These are phyloP conservation scores for Rhizopus sp. DNA, from an alignment of 371 early-diverging fungal species.

Conservation along the genomic window DNA sequence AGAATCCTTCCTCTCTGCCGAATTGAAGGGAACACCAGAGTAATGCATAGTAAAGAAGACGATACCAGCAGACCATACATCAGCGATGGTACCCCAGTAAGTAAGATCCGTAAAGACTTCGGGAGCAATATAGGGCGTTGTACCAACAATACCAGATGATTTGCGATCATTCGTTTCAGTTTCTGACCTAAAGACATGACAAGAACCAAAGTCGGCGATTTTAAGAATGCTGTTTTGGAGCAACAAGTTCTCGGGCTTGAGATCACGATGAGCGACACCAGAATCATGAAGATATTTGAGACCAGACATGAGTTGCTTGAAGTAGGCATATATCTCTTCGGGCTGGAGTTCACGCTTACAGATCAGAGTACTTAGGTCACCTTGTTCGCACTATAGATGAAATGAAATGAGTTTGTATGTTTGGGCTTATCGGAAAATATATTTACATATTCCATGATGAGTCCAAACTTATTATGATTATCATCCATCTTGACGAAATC, in stretches of 20 bases:
- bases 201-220: conserved; percentile 92
- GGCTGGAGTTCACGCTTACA: conserved; percentile 28
- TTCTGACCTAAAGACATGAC: conserved; percentile 84
- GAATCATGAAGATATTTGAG: conserved; percentile 71
- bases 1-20: conserved; percentile 57
- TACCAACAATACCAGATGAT: conserved; percentile 81
- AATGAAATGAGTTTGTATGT: neutral
- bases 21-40: conserved; percentile 64
- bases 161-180: conserved; percentile 69
- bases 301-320: conserved; percentile 70
- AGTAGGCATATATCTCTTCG: conserved; percentile 33
- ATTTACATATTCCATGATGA: conserved; percentile 51
- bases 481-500: conserved; percentile 40
- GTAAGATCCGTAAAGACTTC: conserved; percentile 58
- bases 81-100: conserved; percentile 75
- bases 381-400: conserved; percentile 36
- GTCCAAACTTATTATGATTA: conserved; percentile 34
- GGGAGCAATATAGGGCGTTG: conserved; percentile 88
- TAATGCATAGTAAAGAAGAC: conserved; percentile 80
- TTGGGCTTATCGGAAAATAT: neutral
- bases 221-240: conserved; percentile 53
- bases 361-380: conserved; percentile 38
- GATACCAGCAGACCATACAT: conserved; percentile 84
- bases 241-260: conserved; percentile 71
- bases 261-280: conserved; percentile 78